Evolutionary conservation across 106 monocot species (phyloP).

Genomic region (Phalaenopsis equestris): DNA sequence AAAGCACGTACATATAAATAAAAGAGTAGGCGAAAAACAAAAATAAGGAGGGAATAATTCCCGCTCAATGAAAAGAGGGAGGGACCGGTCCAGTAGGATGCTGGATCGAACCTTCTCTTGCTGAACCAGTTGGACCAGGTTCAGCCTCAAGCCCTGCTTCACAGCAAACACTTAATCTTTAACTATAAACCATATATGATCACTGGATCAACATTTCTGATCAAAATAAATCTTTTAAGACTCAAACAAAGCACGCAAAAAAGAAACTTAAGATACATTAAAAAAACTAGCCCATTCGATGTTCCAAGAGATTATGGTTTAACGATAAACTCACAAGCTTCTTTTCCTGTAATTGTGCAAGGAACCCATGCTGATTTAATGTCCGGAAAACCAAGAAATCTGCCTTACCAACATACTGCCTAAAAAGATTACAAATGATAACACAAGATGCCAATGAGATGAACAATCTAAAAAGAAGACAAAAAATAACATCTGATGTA

Average conservation of each 20-base stretch:
- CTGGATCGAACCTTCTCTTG: no score
- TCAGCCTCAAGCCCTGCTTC: no score
- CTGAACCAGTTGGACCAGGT: no score
- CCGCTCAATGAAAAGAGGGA: no score
- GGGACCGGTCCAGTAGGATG: no score
- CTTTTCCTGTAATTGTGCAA: slow-evolving; percentile 91
- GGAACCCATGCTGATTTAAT: slow-evolving; percentile 94
- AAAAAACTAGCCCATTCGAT: not conserved
- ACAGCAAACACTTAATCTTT: no score
- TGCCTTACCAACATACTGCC: slow-evolving; percentile 93
- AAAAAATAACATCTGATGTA: not conserved
- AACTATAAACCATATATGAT: no score
- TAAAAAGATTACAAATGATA: slow-evolving; percentile 9
- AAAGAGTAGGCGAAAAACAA: no score
- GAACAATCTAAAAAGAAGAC: not conserved
- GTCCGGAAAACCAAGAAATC: slow-evolving; percentile 88
- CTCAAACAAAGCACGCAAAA: not conserved
- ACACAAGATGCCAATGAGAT: not conserved
- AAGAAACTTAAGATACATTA: not conserved
- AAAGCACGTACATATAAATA: no score
- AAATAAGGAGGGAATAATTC: no score
- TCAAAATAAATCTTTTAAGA: no score
- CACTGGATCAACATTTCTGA: no score
- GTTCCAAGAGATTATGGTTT: not conserved
- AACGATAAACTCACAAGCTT: slow-evolving; percentile 62